A percentile compares a stretch with the other conserved stretches of the same genome.
These are phyloP conservation scores for Davidsoniella eucalypti DNA, from an alignment of 2,329 filamentous ascomycete genomes.

Conservation along the genomic window DNA sequence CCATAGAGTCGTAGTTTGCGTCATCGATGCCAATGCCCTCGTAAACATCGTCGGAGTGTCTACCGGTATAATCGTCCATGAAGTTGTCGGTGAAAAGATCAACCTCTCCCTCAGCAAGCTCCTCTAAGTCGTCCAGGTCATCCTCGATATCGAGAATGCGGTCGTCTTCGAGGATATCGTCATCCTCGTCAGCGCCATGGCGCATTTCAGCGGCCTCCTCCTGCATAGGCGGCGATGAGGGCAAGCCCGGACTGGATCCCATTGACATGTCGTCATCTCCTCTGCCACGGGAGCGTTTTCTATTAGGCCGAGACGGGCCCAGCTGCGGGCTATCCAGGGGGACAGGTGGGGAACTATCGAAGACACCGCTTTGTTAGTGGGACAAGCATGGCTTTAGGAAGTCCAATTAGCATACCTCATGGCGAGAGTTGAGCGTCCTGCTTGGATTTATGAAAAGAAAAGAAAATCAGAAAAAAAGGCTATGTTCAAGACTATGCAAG, in stretches of 20 bases:
- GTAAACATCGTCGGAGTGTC: constrained; percentile 46
- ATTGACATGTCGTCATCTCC: constrained; percentile 37
- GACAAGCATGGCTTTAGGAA: constrained; percentile 45
- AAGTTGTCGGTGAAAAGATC: constrained; percentile 62
- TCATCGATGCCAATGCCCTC: constrained; percentile 58
- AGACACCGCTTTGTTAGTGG: not conserved
- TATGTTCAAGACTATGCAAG: too few relatives aligned
- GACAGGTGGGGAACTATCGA: constrained; percentile 47
- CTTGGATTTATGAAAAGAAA: too few relatives aligned
- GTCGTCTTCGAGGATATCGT: constrained; percentile 55
- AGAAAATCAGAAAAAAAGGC: too few relatives aligned
- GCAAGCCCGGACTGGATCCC: constrained; percentile 43
- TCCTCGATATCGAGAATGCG: constrained; percentile 36
- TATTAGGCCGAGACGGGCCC: constrained; percentile 28
- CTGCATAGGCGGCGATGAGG: constrained; percentile 45
- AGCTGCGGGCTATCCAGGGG: constrained; percentile 16
- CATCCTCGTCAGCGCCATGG: constrained; percentile 47
- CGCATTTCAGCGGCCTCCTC: constrained; percentile 40
- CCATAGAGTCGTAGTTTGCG: constrained; percentile 53
- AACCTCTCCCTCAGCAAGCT: constrained; percentile 66
- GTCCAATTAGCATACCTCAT: not conserved
- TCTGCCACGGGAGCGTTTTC: constrained; percentile 38
- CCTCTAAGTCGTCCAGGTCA: constrained; percentile 63
- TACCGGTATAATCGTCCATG: constrained; percentile 52
- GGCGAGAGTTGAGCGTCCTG: too few relatives aligned